Base-by-base conservation (phyloP, 495 filamentous ascomycete genomes). In the Lentithecium fluviatile region DNA sequence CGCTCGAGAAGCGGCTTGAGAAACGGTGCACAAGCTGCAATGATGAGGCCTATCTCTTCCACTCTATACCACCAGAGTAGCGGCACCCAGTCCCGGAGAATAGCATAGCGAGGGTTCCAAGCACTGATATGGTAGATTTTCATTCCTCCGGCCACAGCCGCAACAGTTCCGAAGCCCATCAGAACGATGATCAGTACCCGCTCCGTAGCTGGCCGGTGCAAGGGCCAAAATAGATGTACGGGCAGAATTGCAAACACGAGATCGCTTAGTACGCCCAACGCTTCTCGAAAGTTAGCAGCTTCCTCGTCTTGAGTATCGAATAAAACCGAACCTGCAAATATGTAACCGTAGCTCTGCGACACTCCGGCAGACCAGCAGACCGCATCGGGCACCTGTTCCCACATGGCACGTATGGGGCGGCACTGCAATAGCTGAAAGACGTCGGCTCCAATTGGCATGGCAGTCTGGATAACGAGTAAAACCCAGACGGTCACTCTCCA, bases 81-180 rank as follows among this genome's bases (percentile, higher is more conserved):
- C 40, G 40, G 40, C 5, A 43, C 19, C 40, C 40, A 43, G 40
- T 43, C 40, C 40, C 40, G 4, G 40, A 43, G 15, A 6, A 6
- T 4, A 4, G 19, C 40, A 4, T 43, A 4, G 4, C 40, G 40
- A 4, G 40, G 40, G 40, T 43, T 43, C 40, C 40, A 43, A 4
- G 40, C 40, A 13, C 40, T 43, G 40, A 43, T 43, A 13, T 43
- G 40, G 40, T 43, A 43, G 40, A 43, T 43, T 43, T 43, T 43
- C 40, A 43, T 43, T 5, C 6, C 21, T 6, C 21, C 21, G 5
- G 46, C 26, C 21, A 50, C 46, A 11, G 21, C 21, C 21, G 46
- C 21, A 17, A 50, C 21, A 17, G 46, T 43, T 4, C 40, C 40
- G 40, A 43, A 43, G 40, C 40, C 40, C 40, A 43, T 43, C 5